Evolutionary conservation across 495 filamentous ascomycete species (phyloP), one percentile per base, ranked within the genome.

Genomic region (Astrocystis sublimbata): DNA sequence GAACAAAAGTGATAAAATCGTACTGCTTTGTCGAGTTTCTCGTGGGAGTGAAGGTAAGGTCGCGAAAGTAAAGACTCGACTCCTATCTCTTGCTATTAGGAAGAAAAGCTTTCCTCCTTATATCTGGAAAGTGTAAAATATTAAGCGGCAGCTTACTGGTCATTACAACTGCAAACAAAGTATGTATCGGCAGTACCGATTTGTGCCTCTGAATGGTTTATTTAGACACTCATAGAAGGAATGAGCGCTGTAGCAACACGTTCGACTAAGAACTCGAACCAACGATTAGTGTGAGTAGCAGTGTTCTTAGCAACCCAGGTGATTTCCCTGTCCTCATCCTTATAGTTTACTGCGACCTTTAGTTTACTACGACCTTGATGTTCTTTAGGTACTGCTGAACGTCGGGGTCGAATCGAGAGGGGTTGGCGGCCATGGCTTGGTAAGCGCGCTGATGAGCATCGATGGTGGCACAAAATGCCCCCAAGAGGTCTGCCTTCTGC

Each of bases 371-470:
- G 26, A 47, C 43, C 43, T 47, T 47, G 5, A 47, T 47, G 2
- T 47, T 47, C 43, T 47, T 47, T 6, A 47, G 43, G 43, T 47
- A 47, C 19, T 47, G 43, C 43, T 47, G 43, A 47, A 47, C 13
- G 17, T 47, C 43, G 19, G 43, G 43, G 43, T 47, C 43, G 43
- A 47, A 47, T 47, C 13, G 19, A 47, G 43, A 47, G 26, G 43
- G 43, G 43, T 47, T 21, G 43, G 43, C 19, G 13, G 43, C 19
- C 13, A 47, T 47, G 43, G 4, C 5, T 24, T 47, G 43, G 19
- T 47, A 47, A 23, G 43, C 43, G 13, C 43, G 43, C 19, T 47
- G 43, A 21, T 47, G 13, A 23, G 43, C 43, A 47, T 47, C 43
- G 19, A 47, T 47, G 43, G 43, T 47, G 19, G 43, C 43, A 47